These are phyloP conservation scores for Brasilioporus rufonigricans DNA, from an alignment of 768 basidiomycete species.

Conservation along the genomic window DNA sequence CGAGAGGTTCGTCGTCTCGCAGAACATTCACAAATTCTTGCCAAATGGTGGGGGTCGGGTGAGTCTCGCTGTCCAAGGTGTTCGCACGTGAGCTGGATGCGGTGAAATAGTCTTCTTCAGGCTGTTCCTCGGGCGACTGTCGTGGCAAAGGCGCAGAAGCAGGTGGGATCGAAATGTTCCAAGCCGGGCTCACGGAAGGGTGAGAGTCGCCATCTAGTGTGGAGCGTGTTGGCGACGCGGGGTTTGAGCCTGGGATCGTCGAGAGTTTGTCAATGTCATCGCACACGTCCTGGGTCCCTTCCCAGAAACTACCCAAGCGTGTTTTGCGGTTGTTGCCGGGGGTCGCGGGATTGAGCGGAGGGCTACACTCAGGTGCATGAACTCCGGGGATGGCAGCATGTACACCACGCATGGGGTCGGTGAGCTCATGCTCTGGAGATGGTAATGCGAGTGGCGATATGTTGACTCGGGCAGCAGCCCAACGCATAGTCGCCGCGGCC, in stretches of 20 bases:
- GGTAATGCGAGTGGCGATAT: slow-evolving; percentile 86
- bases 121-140: slow-evolving; percentile 24
- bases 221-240: slow-evolving; percentile 22
- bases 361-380: slow-evolving; percentile 39
- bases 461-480: slow-evolving; percentile 80
- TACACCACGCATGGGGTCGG: slow-evolving; percentile 83
- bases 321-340: slow-evolving; percentile 53
- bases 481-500: slow-evolving; percentile 78
- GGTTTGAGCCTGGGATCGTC: slow-evolving; percentile 23
- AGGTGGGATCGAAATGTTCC: slow-evolving; percentile 3
- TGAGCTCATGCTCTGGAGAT: slow-evolving; percentile 87
- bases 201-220: slow-evolving; percentile 4
- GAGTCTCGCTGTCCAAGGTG: slow-evolving; percentile 16
- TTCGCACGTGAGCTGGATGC: slow-evolving; percentile 25
- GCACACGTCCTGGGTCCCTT: slow-evolving; percentile 70
- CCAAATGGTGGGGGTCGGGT: slow-evolving; percentile 18
- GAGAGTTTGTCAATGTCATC: slow-evolving; percentile 27
- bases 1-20: slow-evolving; percentile 30
- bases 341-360: slow-evolving; percentile 38
- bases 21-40: slow-evolving; percentile 26
- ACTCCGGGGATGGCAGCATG: slow-evolving; percentile 65
- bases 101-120: slow-evolving; percentile 32
- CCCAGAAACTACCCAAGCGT: slow-evolving; percentile 71
- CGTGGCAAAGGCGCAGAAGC: slow-evolving; percentile 19
- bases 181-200: slow-evolving; percentile 6